Evolutionary conservation across 2,329 filamentous ascomycete species (phyloP).

Genomic region (Claviceps purpurea): DNA sequence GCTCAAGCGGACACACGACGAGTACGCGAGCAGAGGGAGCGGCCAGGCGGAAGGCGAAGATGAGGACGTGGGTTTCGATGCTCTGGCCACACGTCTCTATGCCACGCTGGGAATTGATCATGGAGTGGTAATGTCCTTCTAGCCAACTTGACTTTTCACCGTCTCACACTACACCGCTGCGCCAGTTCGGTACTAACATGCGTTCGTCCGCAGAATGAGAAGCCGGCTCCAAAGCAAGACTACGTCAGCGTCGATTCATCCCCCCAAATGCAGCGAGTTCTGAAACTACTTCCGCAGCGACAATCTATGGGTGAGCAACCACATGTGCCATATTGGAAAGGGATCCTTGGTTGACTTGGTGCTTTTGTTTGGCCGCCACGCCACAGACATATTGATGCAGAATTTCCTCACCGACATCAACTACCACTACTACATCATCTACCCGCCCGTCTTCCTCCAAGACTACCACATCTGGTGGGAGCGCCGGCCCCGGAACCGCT

Average conservation of each 20-base stretch:
- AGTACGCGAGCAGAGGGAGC: slow-evolving; percentile 1
- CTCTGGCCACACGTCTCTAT: slow-evolving; percentile 11
- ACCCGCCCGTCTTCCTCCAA: slow-evolving; percentile 15
- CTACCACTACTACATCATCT: slow-evolving; percentile 21
- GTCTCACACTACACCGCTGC: no score
- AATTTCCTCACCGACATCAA: slow-evolving; percentile 18
- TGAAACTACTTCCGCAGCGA: slow-evolving; percentile 13
- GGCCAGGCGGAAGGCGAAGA: slow-evolving; percentile 1
- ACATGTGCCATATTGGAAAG: background rate
- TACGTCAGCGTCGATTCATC: slow-evolving; percentile 10
- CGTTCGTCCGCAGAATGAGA: slow-evolving; percentile 5
- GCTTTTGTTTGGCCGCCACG: background rate
- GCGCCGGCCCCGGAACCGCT: slow-evolving; percentile 7
- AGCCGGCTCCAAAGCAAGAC: slow-evolving; percentile 9
- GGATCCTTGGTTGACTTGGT: background rate
- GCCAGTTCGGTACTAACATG: background rate
- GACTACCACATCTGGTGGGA: slow-evolving; percentile 21
- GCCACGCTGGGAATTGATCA: slow-evolving; percentile 11
- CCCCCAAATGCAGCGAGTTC: slow-evolving; percentile 12
- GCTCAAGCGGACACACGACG: slow-evolving; percentile 3
- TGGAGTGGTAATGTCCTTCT: slow-evolving; percentile 2
- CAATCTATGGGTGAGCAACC: slow-evolving; percentile 12
- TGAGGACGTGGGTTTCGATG: slow-evolving; percentile 8
- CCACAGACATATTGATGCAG: slow-evolving; percentile 15
- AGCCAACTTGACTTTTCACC: no score